Conservation (phyloP, 2,329 filamentous ascomycete species). For the Colletotrichum zoysiae region DNA sequence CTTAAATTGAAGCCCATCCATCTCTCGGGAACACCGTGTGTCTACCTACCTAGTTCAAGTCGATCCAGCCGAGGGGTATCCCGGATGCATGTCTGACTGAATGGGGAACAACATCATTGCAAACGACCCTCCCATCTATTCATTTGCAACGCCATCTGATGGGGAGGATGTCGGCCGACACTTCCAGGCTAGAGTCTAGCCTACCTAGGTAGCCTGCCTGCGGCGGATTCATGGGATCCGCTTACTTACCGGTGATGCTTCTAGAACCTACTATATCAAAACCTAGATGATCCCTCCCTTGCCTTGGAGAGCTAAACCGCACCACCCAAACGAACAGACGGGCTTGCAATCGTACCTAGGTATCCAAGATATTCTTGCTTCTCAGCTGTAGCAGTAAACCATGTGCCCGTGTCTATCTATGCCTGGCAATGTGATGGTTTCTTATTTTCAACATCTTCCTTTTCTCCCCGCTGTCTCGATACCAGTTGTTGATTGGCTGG, state of each 20-base stretch:
- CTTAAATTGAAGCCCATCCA: background rate
- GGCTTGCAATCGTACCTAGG: too few species aligned
- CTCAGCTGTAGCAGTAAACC: background rate
- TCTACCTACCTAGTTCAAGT: background rate
- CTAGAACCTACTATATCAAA: constrained; percentile 2
- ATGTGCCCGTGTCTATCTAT: background rate
- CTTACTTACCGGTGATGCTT: background rate
- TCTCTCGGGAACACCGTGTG: background rate
- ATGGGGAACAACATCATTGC: background rate
- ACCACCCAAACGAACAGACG: background rate
- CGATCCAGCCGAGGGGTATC: background rate
- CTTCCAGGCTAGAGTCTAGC: background rate
- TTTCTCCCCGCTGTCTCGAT: background rate
- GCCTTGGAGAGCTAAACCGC: background rate
- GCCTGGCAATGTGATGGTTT: background rate
- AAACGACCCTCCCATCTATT: background rate
- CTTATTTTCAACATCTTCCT: too few species aligned
- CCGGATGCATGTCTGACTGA: background rate
- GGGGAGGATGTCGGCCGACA: background rate
- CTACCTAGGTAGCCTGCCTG: too few species aligned
- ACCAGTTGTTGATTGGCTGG: background rate
- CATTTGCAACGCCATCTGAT: background rate
- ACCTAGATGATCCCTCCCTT: background rate
- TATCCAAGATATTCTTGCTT: background rate
- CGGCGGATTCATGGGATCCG: background rate